Conservation (phyloP, 768 basidiomycete species). For the Coprinellus aureogranulatus region DNA sequence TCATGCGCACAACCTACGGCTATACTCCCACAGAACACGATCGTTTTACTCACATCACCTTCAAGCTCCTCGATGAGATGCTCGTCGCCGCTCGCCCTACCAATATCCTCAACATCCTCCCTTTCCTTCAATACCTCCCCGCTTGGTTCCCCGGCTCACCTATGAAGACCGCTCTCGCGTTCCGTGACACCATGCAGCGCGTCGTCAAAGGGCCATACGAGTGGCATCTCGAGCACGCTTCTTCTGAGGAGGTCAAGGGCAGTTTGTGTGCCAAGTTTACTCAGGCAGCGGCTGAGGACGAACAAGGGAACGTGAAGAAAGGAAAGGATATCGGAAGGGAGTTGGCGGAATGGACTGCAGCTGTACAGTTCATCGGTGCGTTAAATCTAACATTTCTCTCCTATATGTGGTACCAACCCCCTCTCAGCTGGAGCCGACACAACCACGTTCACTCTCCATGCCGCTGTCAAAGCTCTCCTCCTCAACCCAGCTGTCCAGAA, state of each 20-base stretch:
- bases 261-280: background rate
- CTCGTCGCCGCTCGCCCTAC: slow-evolving; percentile 1
- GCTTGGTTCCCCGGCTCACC: background rate
- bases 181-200: background rate
- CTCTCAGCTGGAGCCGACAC: slow-evolving; percentile 39
- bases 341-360: slow-evolving; percentile 1
- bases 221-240: background rate
- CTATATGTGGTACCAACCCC: too few species aligned
- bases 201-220: slow-evolving; percentile 1
- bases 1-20: slow-evolving; percentile 3
- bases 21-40: background rate
- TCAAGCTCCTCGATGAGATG: slow-evolving; percentile 5
- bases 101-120: background rate
- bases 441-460: slow-evolving; percentile 20
- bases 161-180: background rate
- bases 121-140: background rate
- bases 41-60: slow-evolving; percentile 1
- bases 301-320: too few species aligned
- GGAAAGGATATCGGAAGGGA: background rate
- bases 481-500: slow-evolving; percentile 23
- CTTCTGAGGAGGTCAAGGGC: background rate
- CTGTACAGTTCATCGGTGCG: slow-evolving; percentile 3
- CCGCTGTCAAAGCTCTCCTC: slow-evolving; percentile 21
- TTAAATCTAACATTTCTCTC: too few species aligned
- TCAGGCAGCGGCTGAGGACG: background rate